Evolutionary conservation across 140 eudicot genomes (phyloP).

Genomic region (Cichorium intybus): DNA sequence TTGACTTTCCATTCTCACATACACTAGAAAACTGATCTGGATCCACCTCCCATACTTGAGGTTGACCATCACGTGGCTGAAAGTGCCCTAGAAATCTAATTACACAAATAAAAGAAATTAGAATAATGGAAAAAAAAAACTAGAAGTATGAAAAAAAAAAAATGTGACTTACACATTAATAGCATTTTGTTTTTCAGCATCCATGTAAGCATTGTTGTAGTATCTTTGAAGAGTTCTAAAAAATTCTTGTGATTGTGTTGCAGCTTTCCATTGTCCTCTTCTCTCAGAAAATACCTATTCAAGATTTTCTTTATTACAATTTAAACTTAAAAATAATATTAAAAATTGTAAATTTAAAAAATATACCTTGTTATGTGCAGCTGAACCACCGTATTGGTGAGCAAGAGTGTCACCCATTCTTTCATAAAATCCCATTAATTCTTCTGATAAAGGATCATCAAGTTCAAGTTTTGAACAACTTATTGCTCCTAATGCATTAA

Average conservation of each 20-base stretch:
- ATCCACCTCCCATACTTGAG: conserved; percentile 68
- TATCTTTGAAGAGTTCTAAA: conserved; percentile 84
- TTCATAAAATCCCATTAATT: conserved; percentile 80
- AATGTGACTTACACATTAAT: conserved; percentile 64
- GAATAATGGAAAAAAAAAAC: conserved; percentile 4
- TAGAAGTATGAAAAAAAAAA: conserved; percentile 1
- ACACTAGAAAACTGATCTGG: conserved; percentile 46
- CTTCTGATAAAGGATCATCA: conserved; percentile 77
- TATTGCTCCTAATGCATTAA: conserved; percentile 56
- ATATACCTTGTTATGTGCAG: conserved; percentile 84
- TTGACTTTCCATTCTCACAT: conserved; percentile 49
- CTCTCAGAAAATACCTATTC: conserved; percentile 38
- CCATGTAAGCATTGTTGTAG: conserved; percentile 91
- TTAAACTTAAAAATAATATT: not conserved
- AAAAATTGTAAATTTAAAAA: not conserved
- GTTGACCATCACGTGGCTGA: conserved; percentile 58
- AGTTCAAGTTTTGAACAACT: conserved; percentile 59
- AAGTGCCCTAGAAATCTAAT: conserved; percentile 76
- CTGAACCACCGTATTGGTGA: conserved; percentile 88
- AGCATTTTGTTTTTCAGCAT: conserved; percentile 83
- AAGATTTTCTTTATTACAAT: not conserved
- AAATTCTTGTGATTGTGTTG: conserved; percentile 87
- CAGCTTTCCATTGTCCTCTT: conserved; percentile 95
- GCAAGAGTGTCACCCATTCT: conserved; percentile 96
- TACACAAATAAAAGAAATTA: conserved; percentile 2